Evolutionary conservation across 2,329 filamentous ascomycete species (phyloP).

Genomic region (Aspergillus aculeatinus): DNA sequence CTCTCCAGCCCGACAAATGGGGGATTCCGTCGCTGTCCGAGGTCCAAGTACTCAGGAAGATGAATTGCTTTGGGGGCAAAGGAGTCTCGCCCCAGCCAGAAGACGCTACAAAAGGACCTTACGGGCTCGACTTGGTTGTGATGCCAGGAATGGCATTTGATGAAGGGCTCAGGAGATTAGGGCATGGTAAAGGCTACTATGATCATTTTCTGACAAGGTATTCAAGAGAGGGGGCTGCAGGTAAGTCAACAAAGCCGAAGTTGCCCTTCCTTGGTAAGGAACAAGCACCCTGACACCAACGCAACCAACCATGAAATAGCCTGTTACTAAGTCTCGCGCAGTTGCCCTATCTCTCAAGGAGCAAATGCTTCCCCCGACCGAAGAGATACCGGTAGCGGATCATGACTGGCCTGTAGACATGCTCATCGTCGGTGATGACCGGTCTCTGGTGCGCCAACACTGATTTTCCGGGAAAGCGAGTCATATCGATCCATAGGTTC

Average conservation of each 20-base stretch:
- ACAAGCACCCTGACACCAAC: constrained; percentile 2
- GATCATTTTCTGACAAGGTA: constrained; percentile 87
- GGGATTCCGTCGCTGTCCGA: constrained; percentile 83
- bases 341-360: constrained; percentile 82
- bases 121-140: constrained; percentile 76
- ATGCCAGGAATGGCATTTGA: constrained; percentile 95
- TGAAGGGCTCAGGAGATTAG: constrained; percentile 69
- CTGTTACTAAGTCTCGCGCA: constrained; percentile 38
- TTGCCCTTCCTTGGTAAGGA: constrained; percentile 62
- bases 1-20: constrained; percentile 77
- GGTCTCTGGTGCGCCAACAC: constrained; percentile 45
- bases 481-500: constrained; percentile 18
- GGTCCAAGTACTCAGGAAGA: constrained; percentile 63
- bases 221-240: constrained; percentile 45
- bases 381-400: constrained; percentile 69
- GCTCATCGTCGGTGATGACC: constrained; percentile 69
- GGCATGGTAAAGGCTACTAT: constrained; percentile 96
- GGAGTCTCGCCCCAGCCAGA: constrained; percentile 36
- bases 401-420: constrained; percentile 81
- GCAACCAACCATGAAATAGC: constrained; percentile 13
- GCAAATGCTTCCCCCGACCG: constrained; percentile 69
- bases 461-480: constrained; percentile 22
- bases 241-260: constrained; percentile 32
- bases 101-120: constrained; percentile 23
- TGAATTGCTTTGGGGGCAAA: constrained; percentile 69